phyloP scores from a whole-genome alignment of 192 early-diverging fungal species.

The Backusella morwellensis region DNA sequence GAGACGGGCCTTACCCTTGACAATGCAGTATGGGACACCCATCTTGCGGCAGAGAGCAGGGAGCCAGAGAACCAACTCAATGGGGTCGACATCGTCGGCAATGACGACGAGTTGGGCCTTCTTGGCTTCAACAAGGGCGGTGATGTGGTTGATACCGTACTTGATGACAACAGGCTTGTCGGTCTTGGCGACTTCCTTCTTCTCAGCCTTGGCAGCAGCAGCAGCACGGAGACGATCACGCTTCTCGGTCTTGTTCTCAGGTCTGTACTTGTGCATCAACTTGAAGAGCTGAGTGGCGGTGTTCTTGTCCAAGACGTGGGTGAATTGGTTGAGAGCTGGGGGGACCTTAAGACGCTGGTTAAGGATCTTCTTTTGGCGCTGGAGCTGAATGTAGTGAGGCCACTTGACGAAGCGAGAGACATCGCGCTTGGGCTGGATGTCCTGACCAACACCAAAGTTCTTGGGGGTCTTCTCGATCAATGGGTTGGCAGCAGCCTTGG shows the following conservation, averaged over 20 bases:
- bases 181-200: slow-evolving; percentile 73
- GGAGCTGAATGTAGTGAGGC: too few species aligned
- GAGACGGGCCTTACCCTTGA: too few species aligned
- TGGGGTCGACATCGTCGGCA: slow-evolving; percentile 98
- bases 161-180: slow-evolving; percentile 95
- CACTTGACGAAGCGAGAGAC: too few species aligned
- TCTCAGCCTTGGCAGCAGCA: slow-evolving; percentile 83
- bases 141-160: slow-evolving; percentile 98
- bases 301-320: slow-evolving; percentile 95
- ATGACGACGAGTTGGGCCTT: slow-evolving; percentile 97
- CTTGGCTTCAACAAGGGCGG: slow-evolving; percentile 94
- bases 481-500: slow-evolving; percentile 34
- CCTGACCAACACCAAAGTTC: slow-evolving; percentile 95
- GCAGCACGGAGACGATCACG: slow-evolving; percentile 81
- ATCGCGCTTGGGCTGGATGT: too few species aligned
- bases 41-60: slow-evolving; percentile 99
- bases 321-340: slow-evolving; percentile 99
- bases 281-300: slow-evolving; percentile 97
- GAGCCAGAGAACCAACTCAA: slow-evolving; percentile 97
- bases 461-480: slow-evolving; percentile 90
- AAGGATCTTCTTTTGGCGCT: slow-evolving; percentile 96
- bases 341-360: slow-evolving; percentile 98
- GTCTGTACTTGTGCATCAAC: slow-evolving; percentile 97
- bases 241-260: slow-evolving; percentile 96
- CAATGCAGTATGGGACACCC: slow-evolving; percentile 97